These are phyloP conservation scores for Berberis vulgaris DNA, from an alignment of 164 flowering plant genomes.

Conservation along the genomic window DNA sequence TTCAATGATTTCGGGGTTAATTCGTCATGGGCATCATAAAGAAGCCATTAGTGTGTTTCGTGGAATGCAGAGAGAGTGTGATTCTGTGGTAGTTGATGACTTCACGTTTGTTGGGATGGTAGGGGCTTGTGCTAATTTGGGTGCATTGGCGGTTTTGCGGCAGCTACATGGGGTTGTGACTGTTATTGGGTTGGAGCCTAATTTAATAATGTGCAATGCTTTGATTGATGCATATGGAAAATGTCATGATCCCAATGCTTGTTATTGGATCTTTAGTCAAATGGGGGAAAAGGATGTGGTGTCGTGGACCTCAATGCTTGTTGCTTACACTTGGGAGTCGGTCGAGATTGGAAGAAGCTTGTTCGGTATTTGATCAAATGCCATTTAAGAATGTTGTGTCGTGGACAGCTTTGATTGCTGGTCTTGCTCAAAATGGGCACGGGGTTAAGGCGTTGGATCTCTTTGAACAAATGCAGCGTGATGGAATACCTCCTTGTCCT, in stretches of 20 bases:
- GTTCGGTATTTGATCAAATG: constrained; percentile 34
- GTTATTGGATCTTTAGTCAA: constrained; percentile 24
- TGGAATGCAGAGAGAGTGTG: constrained; percentile 20
- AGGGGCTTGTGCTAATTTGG: constrained; percentile 38
- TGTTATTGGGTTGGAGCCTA: constrained; percentile 33
- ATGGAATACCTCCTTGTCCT: constrained; percentile 28
- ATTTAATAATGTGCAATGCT: constrained; percentile 40
- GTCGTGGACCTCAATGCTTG: constrained; percentile 65
- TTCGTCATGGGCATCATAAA: constrained; percentile 29
- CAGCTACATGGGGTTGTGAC: constrained; percentile 46
- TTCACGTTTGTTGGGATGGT: constrained; percentile 40
- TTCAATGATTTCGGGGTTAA: constrained; percentile 41
- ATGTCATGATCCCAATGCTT: constrained; percentile 30
- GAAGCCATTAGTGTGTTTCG: constrained; percentile 29
- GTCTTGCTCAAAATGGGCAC: constrained; percentile 35
- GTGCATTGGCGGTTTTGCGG: constrained; percentile 21
- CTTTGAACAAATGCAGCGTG: constrained; percentile 38
- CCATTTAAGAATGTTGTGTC: constrained; percentile 39
- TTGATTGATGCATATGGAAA: constrained; percentile 65
- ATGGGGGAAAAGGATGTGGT: constrained; percentile 49
- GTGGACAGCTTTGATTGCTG: constrained; percentile 55
- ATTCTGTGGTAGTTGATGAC: constrained; percentile 29
- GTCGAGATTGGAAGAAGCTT: constrained; percentile 36
- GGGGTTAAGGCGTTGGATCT: constrained; percentile 36
- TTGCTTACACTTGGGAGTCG: constrained; percentile 26